Conservation (phyloP, 495 filamentous ascomycete genomes). For the Clavariopsis aquatica region DNA sequence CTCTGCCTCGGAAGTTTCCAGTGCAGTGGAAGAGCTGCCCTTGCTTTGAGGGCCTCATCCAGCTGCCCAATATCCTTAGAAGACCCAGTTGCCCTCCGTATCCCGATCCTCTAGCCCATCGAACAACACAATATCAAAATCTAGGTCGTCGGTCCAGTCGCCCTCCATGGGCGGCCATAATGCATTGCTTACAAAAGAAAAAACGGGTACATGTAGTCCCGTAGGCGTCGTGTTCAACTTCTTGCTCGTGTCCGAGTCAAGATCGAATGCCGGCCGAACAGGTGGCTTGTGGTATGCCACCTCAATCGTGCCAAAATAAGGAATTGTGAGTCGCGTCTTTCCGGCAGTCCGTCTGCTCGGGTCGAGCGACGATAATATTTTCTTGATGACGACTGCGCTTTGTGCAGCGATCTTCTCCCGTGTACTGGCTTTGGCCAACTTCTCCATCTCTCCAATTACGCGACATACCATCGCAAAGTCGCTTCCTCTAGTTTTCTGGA, state of each 20-base stretch:
- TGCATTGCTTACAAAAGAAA: conserved; percentile 34
- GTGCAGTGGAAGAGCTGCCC: neutral
- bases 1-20: neutral
- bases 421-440: conserved; percentile 26
- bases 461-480: conserved; percentile 35
- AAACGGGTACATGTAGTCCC: conserved; percentile 21
- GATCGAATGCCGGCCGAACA: conserved; percentile 15
- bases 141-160: conserved; percentile 7
- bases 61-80: conserved; percentile 9
- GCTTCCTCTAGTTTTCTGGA: conserved; percentile 22
- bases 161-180: conserved; percentile 20
- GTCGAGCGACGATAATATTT: conserved; percentile 22
- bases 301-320: conserved; percentile 35
- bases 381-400: conserved; percentile 27
- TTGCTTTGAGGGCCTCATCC: neutral
- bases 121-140: conserved; percentile 33
- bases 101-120: conserved; percentile 32
- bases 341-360: conserved; percentile 6
- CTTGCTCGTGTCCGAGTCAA: conserved; percentile 26
- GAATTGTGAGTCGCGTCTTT: conserved; percentile 21
- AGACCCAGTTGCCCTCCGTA: conserved; percentile 33
- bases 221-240: conserved; percentile 14
- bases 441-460: conserved; percentile 30
- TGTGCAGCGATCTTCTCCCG: conserved; percentile 31
- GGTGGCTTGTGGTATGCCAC: conserved; percentile 16